Base-by-base conservation (phyloP, 2,329 filamentous ascomycete species). In the Cladosporium colombiae region DNA sequence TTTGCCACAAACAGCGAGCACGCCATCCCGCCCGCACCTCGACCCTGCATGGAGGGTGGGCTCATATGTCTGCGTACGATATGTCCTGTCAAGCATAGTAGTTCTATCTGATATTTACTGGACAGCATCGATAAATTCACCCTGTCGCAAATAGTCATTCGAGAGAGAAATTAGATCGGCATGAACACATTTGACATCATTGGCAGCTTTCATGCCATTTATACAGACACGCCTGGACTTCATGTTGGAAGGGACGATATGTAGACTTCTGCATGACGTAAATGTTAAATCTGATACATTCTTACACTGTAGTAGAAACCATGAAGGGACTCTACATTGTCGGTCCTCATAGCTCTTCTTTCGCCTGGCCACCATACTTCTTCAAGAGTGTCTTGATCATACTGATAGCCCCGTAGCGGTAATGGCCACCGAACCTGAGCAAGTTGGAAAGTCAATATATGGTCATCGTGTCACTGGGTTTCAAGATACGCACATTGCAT, bases 311-410 rank as follows among this genome's bases (percentile, higher is more conserved):
- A n/a, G 2, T 44, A 8, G 8, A 13, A 21, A 46, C 0, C n/a
- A 46, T 21, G 40, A 46, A 4, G 5, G 37, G 14, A 8, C 29
- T 10, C 29, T 44, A 18, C 16, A 18, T n/a, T n/a, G 18, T 18
- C 8, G n/a, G n/a, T 46, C 18, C 16, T n/a, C 21, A 37, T 5
- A 57, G 33, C n/a, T 40, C 55, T 14, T 33, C 35, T 29, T 63
- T 56, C 1, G 31, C 35, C 35, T 62, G 33, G 0, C 18, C 52
- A n/a, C 74, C 88, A 77, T 96, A 96, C 74, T 92, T 96, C 50
- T 80, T 80, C 31, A 91, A 80, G 71, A 97, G 80, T 69, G 81
- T 86, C 76, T 84, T 86, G 91, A 96, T 95, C 64, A 96, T 95
- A 5, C 84, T 84, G 78, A 94, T 84, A 31, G 93, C 92, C 5